Evolutionary conservation across 2,329 filamentous ascomycete species (phyloP), one percentile per base, ranked within the genome.

Genomic region (Penicillium sp.): DNA sequence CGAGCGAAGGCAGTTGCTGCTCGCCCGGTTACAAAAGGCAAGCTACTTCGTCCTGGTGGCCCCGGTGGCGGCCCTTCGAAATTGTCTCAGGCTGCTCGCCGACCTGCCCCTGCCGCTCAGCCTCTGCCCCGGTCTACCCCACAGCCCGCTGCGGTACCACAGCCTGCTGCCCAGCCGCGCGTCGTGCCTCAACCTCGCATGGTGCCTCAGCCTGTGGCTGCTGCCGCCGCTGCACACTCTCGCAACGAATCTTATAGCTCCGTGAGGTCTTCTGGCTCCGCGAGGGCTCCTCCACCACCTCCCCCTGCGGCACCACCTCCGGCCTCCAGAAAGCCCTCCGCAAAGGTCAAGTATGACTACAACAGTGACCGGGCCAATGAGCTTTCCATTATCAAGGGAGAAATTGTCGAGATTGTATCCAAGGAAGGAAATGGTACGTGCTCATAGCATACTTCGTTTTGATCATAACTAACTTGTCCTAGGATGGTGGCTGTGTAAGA

Each of bases 401-500:
- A 97, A 62, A 76, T 96, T 49, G 84, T 99, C 53, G 86, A 95
- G 73, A 87, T 99, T 70, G 84, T 95, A n/a, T 89, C 94, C 71
- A 97, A 97, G 77, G 93, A 97, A 77, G 88, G 84, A 74, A 97
- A 97, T 73, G 94, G 93, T 96, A 85, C 75, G 88, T 75, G 2
- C 17, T 10, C 15, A n/a, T 10, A 6, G 6, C 7, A 6, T 13
- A n/a, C 8, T n/a, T 25, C 3, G 9, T n/a, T 21, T 51, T 13
- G 10, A 33, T 52, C 8, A 3, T 31, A 2, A 66, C 74, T 75
- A 59, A 77, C 56, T 21, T 55, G 51, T 17, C 42, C 40, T 66
- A 96, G 93, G 94, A 53, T 99, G 94, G 94, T 97, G 93, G 93
- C 82, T 97, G 47, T 94, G 89, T 62, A 93, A 91, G 80, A 90